These are phyloP conservation scores for Lentinula edodes DNA, from an alignment of 768 basidiomycete genomes.

Conservation along the genomic window DNA sequence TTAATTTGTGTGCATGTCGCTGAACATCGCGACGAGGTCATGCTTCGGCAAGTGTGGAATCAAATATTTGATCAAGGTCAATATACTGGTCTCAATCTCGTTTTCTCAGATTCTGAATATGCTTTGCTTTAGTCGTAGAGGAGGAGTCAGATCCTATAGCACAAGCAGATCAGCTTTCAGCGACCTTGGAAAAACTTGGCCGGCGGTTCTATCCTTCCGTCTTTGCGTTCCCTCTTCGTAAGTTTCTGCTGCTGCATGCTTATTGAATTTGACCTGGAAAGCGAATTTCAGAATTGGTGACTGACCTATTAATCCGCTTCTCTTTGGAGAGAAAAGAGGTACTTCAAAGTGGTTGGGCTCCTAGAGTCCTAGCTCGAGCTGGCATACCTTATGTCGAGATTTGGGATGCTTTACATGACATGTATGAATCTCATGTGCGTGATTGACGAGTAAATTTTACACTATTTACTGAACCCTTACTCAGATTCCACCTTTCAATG, in stretches of 20 bases:
- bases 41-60: constrained; percentile 86
- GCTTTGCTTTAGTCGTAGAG: constrained; percentile 37
- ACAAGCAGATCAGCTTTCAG: constrained; percentile 58
- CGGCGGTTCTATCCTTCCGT: constrained; percentile 90
- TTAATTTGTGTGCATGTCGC: constrained; percentile 91
- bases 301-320: constrained; percentile 72
- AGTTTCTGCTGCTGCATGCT: constrained; percentile 21
- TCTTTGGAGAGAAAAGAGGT: constrained; percentile 52
- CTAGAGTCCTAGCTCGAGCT: constrained; percentile 73
- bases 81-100: constrained; percentile 15
- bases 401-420: constrained; percentile 81
- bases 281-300: constrained; percentile 57
- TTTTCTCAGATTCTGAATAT: background rate
- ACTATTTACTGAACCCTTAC: constrained; percentile 2
- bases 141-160: constrained; percentile 49
- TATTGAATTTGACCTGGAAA: background rate
- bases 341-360: constrained; percentile 76
- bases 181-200: constrained; percentile 65
- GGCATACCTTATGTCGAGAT: constrained; percentile 77
- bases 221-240: constrained; percentile 83
- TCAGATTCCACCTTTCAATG: constrained; percentile 80
- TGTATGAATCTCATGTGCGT: constrained; percentile 84
- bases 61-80: constrained; percentile 77
- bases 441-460: background rate
- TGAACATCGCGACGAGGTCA: constrained; percentile 80